Evolutionary conservation across 371 early-diverging fungal genomes (phyloP), one percentile per base, ranked within the genome.

Genomic region (Haplosporangium sp.): DNA sequence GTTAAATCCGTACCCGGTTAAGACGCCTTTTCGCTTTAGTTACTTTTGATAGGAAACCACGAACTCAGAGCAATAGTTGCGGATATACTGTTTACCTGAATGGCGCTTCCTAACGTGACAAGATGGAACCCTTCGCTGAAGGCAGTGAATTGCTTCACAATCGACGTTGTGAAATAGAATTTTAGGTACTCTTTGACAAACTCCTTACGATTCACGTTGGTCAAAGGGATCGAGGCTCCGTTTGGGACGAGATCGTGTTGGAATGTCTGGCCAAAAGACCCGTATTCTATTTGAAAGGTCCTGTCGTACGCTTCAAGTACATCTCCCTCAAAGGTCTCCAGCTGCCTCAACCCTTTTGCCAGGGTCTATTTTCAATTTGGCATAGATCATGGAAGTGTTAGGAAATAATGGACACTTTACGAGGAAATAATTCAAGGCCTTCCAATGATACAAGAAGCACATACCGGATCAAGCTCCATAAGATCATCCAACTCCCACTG

Each of bases 101-200:
- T 90, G 16, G 95, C 94, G 65, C 91, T 91, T n/a, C 93, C 93
- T 52, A 91, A 90, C 48, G 93, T 91, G 6, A 98, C 94, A 10
- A 91, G 85, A 71, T 93, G 88, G 69, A 99, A 97, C 0, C 99
- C 99, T 57, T 92, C 89, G 81, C 89, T 89, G 73, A 99, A 96
- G 6, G 96, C 94, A 20, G 89, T 81, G 80, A 98, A 96, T 64
- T 94, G 94, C 50, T 87, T 89, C 67, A 88, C 83, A 38, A 97
- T 86, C 4, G 93, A 90, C 54, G 82, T 86, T 47, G 92, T 92
- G 29, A 96, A 82, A 10, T 70, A 70, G 54, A 75, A 81, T 47
- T 81, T 79, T 18, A 76, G 55, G 62, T 95, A 96, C 14, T 89
- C 85, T 18, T 91, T 84, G 13, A 98, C 93, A 81, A 93, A 97